Conservation (phyloP, 148 eudicot genomes). For the Rhododendron henanense region DNA sequence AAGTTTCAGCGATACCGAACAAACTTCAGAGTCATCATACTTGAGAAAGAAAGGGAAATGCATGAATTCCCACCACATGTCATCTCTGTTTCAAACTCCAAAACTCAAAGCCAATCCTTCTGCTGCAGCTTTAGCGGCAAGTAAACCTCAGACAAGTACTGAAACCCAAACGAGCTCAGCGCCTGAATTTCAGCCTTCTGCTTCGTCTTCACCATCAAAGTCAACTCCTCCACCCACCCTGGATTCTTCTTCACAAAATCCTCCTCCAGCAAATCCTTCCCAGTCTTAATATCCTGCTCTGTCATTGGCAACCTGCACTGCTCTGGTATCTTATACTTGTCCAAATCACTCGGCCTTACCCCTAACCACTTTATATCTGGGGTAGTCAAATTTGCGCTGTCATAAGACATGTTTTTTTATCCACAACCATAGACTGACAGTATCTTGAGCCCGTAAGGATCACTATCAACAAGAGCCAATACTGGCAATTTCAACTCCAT, state of each 20-base stretch:
- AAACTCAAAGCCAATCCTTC: constrained; percentile 72
- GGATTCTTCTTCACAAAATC: constrained; percentile 99
- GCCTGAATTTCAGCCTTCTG: constrained; percentile 99
- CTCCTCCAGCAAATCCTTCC: constrained; percentile 90
- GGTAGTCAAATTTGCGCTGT: constrained; percentile 80
- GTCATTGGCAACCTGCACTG: constrained; percentile 98
- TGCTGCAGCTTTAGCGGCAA: constrained; percentile 90
- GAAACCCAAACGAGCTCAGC: constrained; percentile 87
- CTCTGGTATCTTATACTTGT: constrained; percentile 87
- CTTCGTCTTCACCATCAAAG: constrained; percentile 88
- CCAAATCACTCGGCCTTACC: constrained; percentile 90
- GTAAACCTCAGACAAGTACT: constrained; percentile 89
- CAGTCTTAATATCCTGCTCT: constrained; percentile 94
- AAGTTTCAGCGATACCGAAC: no score
- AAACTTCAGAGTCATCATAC: no score
- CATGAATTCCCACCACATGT: neutral
- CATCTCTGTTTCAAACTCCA: neutral
- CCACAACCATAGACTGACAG: constrained; percentile 93
- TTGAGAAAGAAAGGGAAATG: neutral
- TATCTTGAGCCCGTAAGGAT: constrained; percentile 91
- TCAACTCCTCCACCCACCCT: constrained; percentile 87
- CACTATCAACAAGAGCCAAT: constrained; percentile 87
- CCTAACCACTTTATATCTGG: constrained; percentile 98
- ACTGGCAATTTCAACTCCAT: constrained; percentile 77
- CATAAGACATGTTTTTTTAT: constrained; percentile 96